Evolutionary conservation across 1,139 yeast species (phyloP).

Genomic region (Geotrichum candidum): DNA sequence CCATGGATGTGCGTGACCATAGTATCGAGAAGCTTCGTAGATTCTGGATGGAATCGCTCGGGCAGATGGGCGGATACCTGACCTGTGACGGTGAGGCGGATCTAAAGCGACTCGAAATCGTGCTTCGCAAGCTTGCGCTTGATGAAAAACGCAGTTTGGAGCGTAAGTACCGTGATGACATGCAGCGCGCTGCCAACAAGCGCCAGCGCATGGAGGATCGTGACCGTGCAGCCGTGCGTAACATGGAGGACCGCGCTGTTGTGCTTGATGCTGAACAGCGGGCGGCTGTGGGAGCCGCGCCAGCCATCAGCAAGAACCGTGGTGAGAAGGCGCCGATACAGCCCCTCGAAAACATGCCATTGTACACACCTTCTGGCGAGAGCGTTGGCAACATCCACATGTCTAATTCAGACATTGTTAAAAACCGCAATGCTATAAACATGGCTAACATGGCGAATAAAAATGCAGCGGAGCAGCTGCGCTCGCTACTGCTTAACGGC

Average conservation of each 20-base stretch:
- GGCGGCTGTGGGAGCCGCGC: conserved; percentile 14
- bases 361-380: conserved; percentile 66
- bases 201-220: conserved; percentile 31
- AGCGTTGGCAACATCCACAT: conserved; percentile 61
- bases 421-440: conserved; percentile 59
- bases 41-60: conserved; percentile 75
- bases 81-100: conserved; percentile 86
- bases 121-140: conserved; percentile 58
- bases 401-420: conserved; percentile 67
- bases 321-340: conserved; percentile 71
- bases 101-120: conserved; percentile 65
- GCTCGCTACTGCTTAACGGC: conserved; percentile 35
- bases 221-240: conserved; percentile 13
- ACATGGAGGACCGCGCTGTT: conserved; percentile 10
- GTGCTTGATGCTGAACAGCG: conserved; percentile 2
- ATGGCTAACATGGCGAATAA: conserved; percentile 71
- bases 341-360: conserved; percentile 70
- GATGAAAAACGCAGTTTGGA: conserved; percentile 56
- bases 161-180: conserved; percentile 58
- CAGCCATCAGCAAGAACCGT: conserved; percentile 26
- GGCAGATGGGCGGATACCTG: conserved; percentile 64
- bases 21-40: conserved; percentile 77
- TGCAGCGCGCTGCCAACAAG: conserved; percentile 55
- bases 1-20: conserved; percentile 89
- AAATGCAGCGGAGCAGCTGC: conserved; percentile 62